Evolutionary conservation across 805 yeast genomes (phyloP).

Genomic region (Saccharomycopsis microspora): DNA sequence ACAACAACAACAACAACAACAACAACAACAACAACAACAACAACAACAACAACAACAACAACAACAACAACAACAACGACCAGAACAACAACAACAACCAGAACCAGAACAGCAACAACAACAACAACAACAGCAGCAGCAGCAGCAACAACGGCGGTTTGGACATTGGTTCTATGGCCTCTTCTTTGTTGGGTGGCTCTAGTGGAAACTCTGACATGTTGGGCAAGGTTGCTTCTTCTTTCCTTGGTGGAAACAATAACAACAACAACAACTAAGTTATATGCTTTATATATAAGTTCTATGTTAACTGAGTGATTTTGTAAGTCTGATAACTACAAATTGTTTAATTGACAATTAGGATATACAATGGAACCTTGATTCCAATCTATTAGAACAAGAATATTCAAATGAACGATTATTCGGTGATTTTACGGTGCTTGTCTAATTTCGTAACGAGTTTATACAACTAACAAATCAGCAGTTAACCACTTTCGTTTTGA

Average conservation of each 20-base stretch:
- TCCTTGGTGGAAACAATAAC: conserved; percentile 9
- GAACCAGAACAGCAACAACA: neutral
- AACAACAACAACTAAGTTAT: conserved; percentile 4
- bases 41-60: conserved; percentile 6
- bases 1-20: conserved; percentile 12
- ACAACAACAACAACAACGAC: conserved; percentile 9
- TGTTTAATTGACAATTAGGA: no score
- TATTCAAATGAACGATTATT: no score
- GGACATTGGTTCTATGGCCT: conserved; percentile 9
- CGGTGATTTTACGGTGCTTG: no score
- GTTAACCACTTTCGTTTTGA: no score
- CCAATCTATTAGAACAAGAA: no score
- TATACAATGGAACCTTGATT: no score
- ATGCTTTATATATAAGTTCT: no score
- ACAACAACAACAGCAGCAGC: conserved; percentile 1
- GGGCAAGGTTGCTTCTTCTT: conserved; percentile 13
- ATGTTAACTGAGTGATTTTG: no score
- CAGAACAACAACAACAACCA: conserved; percentile 3
- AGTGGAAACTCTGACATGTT: conserved; percentile 1
- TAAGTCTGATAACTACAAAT: no score
- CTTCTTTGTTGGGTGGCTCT: conserved; percentile 11
- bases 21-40: conserved; percentile 9
- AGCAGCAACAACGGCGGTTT: neutral
- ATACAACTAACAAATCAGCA: no score
- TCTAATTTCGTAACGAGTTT: no score